Evolutionary conservation across 1,139 yeast genomes (phyloP).

Genomic region (Casaregolazyma lundiana): DNA sequence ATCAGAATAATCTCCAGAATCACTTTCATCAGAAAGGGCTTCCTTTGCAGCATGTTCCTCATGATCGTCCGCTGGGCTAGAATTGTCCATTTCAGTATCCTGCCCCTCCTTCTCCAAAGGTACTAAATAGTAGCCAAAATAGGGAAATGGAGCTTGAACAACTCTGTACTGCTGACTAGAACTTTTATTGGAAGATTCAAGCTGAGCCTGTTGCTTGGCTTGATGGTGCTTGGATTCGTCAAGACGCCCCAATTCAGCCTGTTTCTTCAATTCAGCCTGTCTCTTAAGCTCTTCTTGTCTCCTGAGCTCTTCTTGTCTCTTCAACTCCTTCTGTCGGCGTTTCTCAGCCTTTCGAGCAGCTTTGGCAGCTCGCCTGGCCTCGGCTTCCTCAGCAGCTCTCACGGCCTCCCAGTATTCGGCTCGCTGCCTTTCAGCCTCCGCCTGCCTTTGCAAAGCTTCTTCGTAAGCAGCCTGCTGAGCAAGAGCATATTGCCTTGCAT

Average conservation of each 20-base stretch:
- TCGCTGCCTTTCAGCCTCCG: conserved; percentile 7
- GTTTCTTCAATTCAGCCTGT: conserved; percentile 2
- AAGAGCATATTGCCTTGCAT: conserved; percentile 1
- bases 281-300: conserved; percentile 7
- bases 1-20: background rate
- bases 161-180: conserved; percentile 6
- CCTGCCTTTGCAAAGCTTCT: conserved; percentile 4
- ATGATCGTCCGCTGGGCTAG: background rate
- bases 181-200: background rate
- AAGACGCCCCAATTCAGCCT: background rate
- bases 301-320: conserved; percentile 1
- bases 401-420: background rate
- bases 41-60: background rate
- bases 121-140: conserved; percentile 5
- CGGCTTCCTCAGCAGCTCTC: conserved; percentile 3
- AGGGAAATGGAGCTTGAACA: conserved; percentile 7
- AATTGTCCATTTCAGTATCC: conserved; percentile 5
- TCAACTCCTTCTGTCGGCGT: background rate
- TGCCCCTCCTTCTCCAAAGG: conserved; percentile 7
- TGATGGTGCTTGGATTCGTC: conserved; percentile 4
- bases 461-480: conserved; percentile 8
- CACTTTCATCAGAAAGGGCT: background rate
- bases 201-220: conserved; percentile 1
- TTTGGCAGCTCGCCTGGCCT: background rate
- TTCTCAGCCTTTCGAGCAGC: conserved; percentile 4